Evolutionary conservation across 371 early-diverging fungal genomes (phyloP).

Genomic region (Lichtheimia ornata): DNA sequence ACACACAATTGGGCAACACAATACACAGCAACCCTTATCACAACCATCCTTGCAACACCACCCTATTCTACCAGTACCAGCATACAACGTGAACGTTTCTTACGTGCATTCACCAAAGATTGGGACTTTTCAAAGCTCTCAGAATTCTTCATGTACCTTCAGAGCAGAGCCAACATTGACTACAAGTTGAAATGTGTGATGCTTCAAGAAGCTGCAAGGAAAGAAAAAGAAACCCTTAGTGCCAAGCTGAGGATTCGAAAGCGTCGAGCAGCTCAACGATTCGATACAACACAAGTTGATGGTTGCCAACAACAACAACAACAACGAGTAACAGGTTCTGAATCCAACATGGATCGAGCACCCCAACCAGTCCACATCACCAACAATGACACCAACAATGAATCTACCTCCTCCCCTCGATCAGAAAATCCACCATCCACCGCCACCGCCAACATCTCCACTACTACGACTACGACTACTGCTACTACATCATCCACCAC

Average conservation of each 20-base stretch:
- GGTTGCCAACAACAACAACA: neutral
- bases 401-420: neutral
- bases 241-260: constrained; percentile 38
- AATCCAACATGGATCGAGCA: neutral
- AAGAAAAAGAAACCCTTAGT: constrained; percentile 44
- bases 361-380: neutral
- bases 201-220: constrained; percentile 69
- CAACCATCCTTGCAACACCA: constrained; percentile 41
- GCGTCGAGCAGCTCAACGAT: constrained; percentile 11
- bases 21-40: constrained; percentile 53
- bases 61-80: constrained; percentile 35
- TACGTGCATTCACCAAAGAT: constrained; percentile 67
- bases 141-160: constrained; percentile 75
- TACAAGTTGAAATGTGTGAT: constrained; percentile 75
- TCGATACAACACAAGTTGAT: neutral
- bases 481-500: neutral
- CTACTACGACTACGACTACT: neutral
- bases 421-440: too few species aligned
- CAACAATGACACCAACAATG: neutral
- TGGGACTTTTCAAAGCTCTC: constrained; percentile 81
- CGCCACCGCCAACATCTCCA: too few species aligned
- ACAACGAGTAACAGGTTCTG: neutral
- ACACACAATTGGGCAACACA: constrained; percentile 65
- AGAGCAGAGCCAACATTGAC: constrained; percentile 66
- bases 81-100: constrained; percentile 58